These are phyloP conservation scores for Cyamopsis tetragonoloba DNA, from an alignment of 306 rosid genomes.

Conservation along the genomic window DNA sequence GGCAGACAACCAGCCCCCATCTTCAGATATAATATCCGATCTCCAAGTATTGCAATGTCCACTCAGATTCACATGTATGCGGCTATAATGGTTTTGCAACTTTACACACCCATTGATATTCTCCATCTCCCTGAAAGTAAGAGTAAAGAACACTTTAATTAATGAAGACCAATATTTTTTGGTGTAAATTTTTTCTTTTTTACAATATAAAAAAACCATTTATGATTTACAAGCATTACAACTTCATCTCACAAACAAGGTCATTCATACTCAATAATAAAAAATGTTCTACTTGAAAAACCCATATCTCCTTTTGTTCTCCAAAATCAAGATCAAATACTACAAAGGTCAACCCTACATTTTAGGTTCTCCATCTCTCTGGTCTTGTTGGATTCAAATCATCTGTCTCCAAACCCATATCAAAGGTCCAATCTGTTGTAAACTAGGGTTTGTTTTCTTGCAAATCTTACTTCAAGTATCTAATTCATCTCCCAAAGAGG, in stretches of 20 bases:
- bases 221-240: neutral
- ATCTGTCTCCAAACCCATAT: too few relatives aligned
- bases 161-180: neutral
- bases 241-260: slow-evolving; percentile 6
- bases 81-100: slow-evolving; percentile 80
- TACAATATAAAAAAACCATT: neutral
- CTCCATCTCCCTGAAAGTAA: slow-evolving; percentile 71
- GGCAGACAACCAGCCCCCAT: slow-evolving; percentile 94
- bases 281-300: neutral
- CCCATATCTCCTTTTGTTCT: neutral
- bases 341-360: too few relatives aligned
- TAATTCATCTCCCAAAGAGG: too few relatives aligned
- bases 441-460: too few relatives aligned
- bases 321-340: neutral
- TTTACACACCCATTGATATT: slow-evolving; percentile 71
- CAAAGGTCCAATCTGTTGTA: too few relatives aligned
- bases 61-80: slow-evolving; percentile 69
- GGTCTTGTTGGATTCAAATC: too few relatives aligned
- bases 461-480: too few relatives aligned
- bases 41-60: slow-evolving; percentile 93
- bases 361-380: too few relatives aligned
- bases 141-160: neutral
- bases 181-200: neutral
- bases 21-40: slow-evolving; percentile 61
- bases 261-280: neutral